Base-by-base conservation (phyloP, 2,329 filamentous ascomycete species). In the Diplocarpon rosae region DNA sequence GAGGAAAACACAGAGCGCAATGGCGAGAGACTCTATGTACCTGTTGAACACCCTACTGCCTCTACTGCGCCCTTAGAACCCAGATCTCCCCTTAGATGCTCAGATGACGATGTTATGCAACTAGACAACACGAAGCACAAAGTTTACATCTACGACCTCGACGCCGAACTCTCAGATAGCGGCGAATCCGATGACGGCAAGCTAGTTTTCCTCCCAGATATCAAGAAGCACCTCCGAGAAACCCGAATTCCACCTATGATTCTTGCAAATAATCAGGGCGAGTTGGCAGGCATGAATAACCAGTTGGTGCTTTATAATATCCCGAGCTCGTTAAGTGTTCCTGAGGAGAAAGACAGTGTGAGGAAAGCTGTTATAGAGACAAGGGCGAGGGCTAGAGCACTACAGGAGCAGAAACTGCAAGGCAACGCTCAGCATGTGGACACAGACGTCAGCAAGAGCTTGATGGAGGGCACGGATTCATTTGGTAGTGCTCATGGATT, bases 131-230 rank as follows among this genome's bases (percentile, higher is more conserved):
- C 85, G 28, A 84, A 85, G 57, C 73, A 94, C 67, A 85, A 83
- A 59, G 78, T 95, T 48, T 95, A 92, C 70, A 88, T 98, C 56
- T 82, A 89, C 69, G 80, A 93, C 64, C 71, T 98, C 9, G 88
- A 94, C 60, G 83, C 83, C 56, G 90, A 96, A 65, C 75, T 96
- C 37, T 81, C 82, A 12, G 78, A 82, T 52, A 68, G 73, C 24
- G 77, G 83, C 48, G 67, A 71, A 38, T 69, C 76, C 34, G 71
- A 78, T 45, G 65, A 69, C 40, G 69, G 75, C 16, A 73, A 69
- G 53, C 73, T 93, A 37, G 72, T 89, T 59, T 88, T 95, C 67
- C 73, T 94, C 0, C 80, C 87, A 0, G 85, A 93, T 60, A 84
- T 96, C 43, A 83, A 90, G 61, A 86, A 84, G 65, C 83, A 85